phyloP scores from a whole-genome alignment of 2,329 filamentous ascomycete species.

The Penicillium paneum region DNA sequence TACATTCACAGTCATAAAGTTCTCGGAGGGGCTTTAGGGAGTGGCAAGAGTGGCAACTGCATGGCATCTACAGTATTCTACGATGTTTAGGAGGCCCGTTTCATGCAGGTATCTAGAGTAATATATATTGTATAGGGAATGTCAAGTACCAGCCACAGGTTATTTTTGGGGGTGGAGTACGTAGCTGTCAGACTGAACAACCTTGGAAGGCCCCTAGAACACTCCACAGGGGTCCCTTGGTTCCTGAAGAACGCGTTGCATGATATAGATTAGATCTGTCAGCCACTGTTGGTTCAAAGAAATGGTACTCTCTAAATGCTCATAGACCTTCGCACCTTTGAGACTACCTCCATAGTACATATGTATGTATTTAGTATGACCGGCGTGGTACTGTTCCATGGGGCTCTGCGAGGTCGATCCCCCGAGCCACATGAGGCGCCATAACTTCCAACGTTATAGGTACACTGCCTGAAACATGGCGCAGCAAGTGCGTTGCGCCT shows the following conservation, averaged over 20 bases:
- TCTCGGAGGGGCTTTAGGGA: background rate
- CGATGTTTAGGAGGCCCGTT: background rate
- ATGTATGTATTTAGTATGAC: background rate
- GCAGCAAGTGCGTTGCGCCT: background rate
- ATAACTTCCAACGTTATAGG: background rate
- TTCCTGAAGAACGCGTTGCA: background rate
- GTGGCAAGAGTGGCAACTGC: background rate
- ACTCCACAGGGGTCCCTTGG: background rate
- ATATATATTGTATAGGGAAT: background rate
- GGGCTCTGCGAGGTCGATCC: background rate
- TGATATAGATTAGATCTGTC: background rate
- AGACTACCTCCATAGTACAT: background rate
- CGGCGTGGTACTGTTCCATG: background rate
- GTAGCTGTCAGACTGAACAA: background rate
- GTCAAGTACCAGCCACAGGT: background rate
- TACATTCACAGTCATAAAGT: background rate
- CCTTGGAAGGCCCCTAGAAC: background rate
- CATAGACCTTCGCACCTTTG: background rate
- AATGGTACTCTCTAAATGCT: no score
- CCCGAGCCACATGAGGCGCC: background rate
- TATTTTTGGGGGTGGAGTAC: constrained; percentile 9
- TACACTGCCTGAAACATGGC: background rate
- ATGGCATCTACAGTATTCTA: background rate
- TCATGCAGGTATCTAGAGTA: background rate
- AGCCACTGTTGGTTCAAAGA: background rate